Evolutionary conservation across 1,284 basidiomycete genomes (phyloP).

Genomic region (Leccinum solheimii): DNA sequence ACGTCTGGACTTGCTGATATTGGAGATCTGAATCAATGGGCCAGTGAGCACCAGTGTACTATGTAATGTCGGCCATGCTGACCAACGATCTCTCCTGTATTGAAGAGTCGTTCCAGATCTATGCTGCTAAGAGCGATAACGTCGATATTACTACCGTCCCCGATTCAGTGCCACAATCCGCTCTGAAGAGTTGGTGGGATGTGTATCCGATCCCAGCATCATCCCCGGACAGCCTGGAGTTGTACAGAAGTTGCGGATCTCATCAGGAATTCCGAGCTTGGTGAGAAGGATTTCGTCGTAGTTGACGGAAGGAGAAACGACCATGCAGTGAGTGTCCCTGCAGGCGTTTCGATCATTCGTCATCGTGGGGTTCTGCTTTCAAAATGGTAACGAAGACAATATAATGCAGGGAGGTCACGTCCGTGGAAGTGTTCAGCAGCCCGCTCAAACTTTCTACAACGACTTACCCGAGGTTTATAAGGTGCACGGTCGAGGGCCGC

Average conservation of each 20-base stretch:
- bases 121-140: conserved; percentile 39
- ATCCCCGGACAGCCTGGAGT: conserved; percentile 11
- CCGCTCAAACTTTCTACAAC: conserved; percentile 32
- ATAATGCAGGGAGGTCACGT: conserved; percentile 33
- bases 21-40: conserved; percentile 43
- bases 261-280: conserved; percentile 15
- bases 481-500: conserved; percentile 27
- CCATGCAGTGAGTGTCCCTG: conserved; percentile 20
- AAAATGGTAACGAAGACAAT: background rate
- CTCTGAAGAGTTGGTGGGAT: conserved; percentile 48
- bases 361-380: background rate
- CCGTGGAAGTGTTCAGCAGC: conserved; percentile 28
- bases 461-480: conserved; percentile 23
- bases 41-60: conserved; percentile 32
- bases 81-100: background rate
- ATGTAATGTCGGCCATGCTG: background rate
- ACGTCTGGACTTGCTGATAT: conserved; percentile 2
- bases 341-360: background rate
- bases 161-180: conserved; percentile 8
- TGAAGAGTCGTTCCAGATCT: conserved; percentile 45
- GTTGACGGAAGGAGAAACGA: conserved; percentile 33
- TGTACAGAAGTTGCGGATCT: conserved; percentile 28
- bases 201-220: conserved; percentile 41
- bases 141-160: background rate
- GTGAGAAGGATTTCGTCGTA: conserved; percentile 21